Conservation (phyloP, 2,329 filamentous ascomycete genomes). For the Aspergillus puulaauensis region DNA sequence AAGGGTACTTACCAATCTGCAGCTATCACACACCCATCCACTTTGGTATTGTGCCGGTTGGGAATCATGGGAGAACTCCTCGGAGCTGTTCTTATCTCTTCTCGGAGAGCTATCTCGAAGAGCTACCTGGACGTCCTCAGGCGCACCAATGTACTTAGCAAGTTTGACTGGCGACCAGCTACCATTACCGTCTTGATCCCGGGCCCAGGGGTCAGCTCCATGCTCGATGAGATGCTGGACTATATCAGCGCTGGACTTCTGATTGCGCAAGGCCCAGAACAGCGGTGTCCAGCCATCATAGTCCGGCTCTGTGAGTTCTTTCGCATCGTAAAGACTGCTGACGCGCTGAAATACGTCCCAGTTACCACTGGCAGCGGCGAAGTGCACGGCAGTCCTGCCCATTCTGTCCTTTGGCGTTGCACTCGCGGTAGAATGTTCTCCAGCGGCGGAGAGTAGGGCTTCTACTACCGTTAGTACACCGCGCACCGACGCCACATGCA, state of each 20-base stretch:
- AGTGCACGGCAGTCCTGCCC: not conserved
- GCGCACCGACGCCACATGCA: not conserved
- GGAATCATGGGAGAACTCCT: not conserved
- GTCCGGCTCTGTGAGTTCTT: not conserved
- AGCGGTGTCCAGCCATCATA: not conserved
- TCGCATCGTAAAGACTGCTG: not conserved
- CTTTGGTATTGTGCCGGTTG: not conserved
- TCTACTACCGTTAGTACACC: not conserved
- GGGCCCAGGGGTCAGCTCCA: not conserved
- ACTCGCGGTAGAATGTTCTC: not conserved
- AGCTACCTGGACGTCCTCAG: not conserved
- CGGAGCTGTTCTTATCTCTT: not conserved
- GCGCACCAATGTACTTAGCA: not conserved
- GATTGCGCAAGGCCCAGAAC: not conserved
- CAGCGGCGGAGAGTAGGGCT: not conserved
- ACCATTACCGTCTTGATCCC: not conserved
- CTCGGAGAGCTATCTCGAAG: no score
- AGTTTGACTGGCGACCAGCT: not conserved
- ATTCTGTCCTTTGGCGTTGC: not conserved
- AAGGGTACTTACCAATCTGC: not conserved
- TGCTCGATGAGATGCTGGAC: not conserved
- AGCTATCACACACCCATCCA: not conserved
- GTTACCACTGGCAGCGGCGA: not conserved
- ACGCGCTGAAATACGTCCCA: not conserved
- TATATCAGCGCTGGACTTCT: not conserved